Base-by-base conservation (phyloP, 2,329 filamentous ascomycete genomes). In the Epichloe hybrida region DNA sequence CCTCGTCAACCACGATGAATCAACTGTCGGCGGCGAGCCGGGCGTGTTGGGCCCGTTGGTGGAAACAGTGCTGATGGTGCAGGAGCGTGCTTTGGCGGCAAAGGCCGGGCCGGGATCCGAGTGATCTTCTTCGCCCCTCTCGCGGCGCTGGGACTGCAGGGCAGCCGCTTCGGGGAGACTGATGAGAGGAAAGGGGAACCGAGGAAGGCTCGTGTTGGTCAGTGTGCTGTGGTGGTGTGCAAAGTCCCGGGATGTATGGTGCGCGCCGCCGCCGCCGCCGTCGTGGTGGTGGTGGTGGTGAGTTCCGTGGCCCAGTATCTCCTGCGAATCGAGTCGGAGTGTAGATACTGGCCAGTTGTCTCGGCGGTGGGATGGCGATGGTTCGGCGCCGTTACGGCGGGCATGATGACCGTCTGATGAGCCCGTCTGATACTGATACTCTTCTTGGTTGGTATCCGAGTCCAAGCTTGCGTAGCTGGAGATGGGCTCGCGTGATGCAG, bases 81-180 rank as follows among this genome's bases (percentile, higher is more conserved):
- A 60, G 4, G 62, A 63, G 41, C 62, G 59, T 8, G 54, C 57
- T 50, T 56, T 61, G 23, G 57, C 56, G 3, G 57, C 59, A 51
- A 67, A 67, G 0, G 58, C 60, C 1, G 54, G 52, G 2, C 55
- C 59, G 3, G 56, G 52, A 36, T 66, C 61, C 1, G 64, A 68
- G 43, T 69, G 65, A 37, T 69, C 67, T 49, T 68, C 66, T 45
- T 69, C 64, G 6, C 66, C 66, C 13, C 63, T 53, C 17, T 63
- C 59, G 40, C 64, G 53, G 20, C 66, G 62, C 23, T 61, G 57
- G 7, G 59, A 59, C 44, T 69, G 67, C 17, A 64, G 31, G 53
- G 59, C 60, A 2, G 66, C 65, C 13, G 67, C 67, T 37, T 69
- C 66, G 1, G 63, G 61, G 15, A 70, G 56, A 49, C 66, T 67